Conservation (phyloP, 768 basidiomycete genomes). For the Mrakia hoshinonis region DNA sequence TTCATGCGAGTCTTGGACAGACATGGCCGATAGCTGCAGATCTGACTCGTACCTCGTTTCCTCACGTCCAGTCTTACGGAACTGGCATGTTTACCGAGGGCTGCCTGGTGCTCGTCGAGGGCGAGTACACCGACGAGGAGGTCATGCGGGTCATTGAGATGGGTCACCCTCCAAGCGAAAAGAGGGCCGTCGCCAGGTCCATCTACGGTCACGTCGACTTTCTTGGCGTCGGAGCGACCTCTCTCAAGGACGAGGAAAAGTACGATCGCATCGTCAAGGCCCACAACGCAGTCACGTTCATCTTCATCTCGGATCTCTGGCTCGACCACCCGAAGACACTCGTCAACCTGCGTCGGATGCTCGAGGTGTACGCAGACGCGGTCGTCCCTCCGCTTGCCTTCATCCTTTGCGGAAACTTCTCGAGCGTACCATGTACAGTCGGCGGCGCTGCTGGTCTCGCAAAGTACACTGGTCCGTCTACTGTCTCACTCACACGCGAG, state of each 20-base stretch:
- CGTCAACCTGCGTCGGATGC: conserved; percentile 67
- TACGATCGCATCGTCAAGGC: conserved; percentile 37
- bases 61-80: conserved; percentile 61
- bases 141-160: conserved; percentile 82
- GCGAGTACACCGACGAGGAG: conserved; percentile 88
- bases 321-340: conserved; percentile 80
- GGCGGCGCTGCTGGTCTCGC: conserved; percentile 69
- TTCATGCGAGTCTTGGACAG: neutral
- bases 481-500: neutral
- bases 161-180: conserved; percentile 94
- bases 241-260: conserved; percentile 67
- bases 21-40: too few species aligned
- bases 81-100: conserved; percentile 96
- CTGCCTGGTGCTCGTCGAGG: conserved; percentile 87
- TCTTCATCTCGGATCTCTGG: conserved; percentile 93
- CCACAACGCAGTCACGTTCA: conserved; percentile 63
- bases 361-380: conserved; percentile 65
- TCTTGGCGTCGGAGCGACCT: conserved; percentile 85
- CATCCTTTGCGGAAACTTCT: conserved; percentile 91
- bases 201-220: conserved; percentile 97
- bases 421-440: conserved; percentile 60
- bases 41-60: conserved; percentile 32
- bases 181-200: conserved; percentile 70
- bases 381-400: conserved; percentile 75
- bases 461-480: conserved; percentile 65